A percentile compares a stretch with the other conserved stretches of the same genome.
phyloP scores from a whole-genome alignment of 495 filamentous ascomycete genomes.

The Aspergillus mulundensis region DNA sequence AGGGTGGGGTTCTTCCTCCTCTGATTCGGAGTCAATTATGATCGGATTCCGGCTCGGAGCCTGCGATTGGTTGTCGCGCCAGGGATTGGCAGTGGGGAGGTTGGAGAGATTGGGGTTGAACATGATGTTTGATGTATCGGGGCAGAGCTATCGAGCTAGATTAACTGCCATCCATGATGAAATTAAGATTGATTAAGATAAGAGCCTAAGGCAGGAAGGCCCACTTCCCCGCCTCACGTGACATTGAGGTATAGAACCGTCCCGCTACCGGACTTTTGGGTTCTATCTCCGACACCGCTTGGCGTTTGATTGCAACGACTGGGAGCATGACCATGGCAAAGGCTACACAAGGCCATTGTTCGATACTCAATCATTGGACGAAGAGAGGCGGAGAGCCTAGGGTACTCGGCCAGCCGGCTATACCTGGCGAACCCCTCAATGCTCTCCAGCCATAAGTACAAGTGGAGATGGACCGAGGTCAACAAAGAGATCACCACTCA shows the following conservation, averaged over 20 bases:
- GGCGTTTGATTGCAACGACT: too few species aligned
- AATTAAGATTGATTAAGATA: not conserved
- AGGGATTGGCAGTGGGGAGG: not conserved
- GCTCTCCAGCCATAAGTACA: not conserved
- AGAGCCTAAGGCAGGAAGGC: not conserved
- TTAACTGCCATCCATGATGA: not conserved
- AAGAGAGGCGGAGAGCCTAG: not conserved
- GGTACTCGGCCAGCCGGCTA: conserved; percentile 1
- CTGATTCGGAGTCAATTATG: not conserved
- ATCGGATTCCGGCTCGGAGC: not conserved
- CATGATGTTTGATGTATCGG: not conserved
- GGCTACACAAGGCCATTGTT: too few species aligned
- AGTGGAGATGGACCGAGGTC: not conserved
- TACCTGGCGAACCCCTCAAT: not conserved
- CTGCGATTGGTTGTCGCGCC: not conserved
- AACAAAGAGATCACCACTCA: not conserved
- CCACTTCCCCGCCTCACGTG: conserved; percentile 5
- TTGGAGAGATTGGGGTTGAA: not conserved
- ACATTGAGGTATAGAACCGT: not conserved
- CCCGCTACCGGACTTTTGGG: too few species aligned
- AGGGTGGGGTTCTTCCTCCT: not conserved
- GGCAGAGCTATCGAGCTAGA: not conserved
- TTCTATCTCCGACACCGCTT: too few species aligned
- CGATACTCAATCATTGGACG: too few species aligned
- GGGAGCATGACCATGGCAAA: too few species aligned